Conservation (phyloP, 768 basidiomycete species). For the Baorangia bicolor region DNA sequence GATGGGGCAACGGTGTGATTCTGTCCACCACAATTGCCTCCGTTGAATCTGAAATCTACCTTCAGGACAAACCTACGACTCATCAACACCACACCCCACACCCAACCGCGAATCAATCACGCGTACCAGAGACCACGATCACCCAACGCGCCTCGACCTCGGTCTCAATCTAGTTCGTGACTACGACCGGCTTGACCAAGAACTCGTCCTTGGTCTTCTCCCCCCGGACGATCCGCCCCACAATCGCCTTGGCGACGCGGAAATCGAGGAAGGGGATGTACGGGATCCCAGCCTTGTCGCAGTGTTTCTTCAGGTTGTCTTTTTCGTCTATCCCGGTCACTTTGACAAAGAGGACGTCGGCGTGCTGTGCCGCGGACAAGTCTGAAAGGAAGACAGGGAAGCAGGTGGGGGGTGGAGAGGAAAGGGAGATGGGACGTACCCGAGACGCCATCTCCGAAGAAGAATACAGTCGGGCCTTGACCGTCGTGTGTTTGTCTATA, state of each 20-base stretch:
- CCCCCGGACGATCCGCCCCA: slow-evolving; percentile 71
- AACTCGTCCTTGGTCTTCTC: slow-evolving; percentile 35
- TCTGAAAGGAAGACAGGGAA: slow-evolving; percentile 45
- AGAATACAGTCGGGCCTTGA: slow-evolving; percentile 74
- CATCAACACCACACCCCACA: background rate
- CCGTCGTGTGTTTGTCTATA: slow-evolving; percentile 33
- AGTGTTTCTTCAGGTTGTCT: slow-evolving; percentile 86
- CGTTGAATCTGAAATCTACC: background rate
- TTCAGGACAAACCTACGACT: background rate
- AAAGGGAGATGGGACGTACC: slow-evolving; percentile 46
- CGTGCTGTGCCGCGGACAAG: slow-evolving; percentile 88
- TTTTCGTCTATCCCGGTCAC: slow-evolving; percentile 63
- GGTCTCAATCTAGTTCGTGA: background rate
- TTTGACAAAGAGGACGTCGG: slow-evolving; percentile 96
- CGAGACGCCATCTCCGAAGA: slow-evolving; percentile 97
- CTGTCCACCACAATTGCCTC: background rate
- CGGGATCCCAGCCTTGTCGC: slow-evolving; percentile 71
- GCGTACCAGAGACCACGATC: background rate
- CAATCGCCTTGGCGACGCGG: slow-evolving; percentile 53
- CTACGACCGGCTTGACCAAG: slow-evolving; percentile 8
- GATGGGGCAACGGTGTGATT: background rate
- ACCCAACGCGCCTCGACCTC: background rate
- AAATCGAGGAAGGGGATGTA: slow-evolving; percentile 81
- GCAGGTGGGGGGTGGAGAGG: background rate
- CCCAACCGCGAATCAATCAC: background rate